Base-by-base conservation (phyloP, 768 basidiomycete species). In the Lepiota venenata region DNA sequence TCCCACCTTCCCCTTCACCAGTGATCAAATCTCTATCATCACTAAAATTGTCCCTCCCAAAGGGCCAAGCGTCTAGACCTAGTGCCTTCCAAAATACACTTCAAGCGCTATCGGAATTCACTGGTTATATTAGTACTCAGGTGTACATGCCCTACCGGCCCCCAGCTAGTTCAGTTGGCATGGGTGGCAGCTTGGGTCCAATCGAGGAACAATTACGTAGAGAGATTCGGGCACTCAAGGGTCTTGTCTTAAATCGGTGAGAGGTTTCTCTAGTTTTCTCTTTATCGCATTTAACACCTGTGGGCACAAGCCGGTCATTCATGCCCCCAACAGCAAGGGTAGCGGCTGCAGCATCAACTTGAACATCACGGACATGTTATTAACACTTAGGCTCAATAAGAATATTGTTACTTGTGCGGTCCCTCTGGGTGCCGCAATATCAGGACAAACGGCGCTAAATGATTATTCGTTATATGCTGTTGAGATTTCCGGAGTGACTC, bases 221-320 rank as follows among this genome's bases (percentile, higher is more conserved):
- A 56, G 90, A 92, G 63, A 86, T 92, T 42, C 75, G 87, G 52
- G 84, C 87, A 11, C 68, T 92, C 61, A 92, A 91, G 62, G 88
- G 89, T 8, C 76, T 91, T 18, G 87, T 88, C 44, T 71, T 92
- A 41, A 92, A 88, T 64, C 73, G 90, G 83, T 82, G 62, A 59
- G 76, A 73, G 44, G 60, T 43, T 44, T 22, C n/a, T 18, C 11
- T 0, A 37, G 14, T 32, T 21, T 18, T 32, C 7, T 16, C 40
- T n/a, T 40, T 9, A 32, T 50, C 20, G 6, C 16, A 11, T 21
- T 39, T 51, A 12, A 56, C 45, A 6, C 42, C 44, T 47, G 15
- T 40, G 36, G n/a, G 32, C 37, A 32, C 25, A 46, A 77, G 76
- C 43, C 71, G 74, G 21, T 73, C 74, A 5, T 75, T 77, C 51